Percentiles rank a stretch among this genome's conserved stretches.
phyloP scores from a whole-genome alignment of 805 yeast species.

The Candida loeiensis region DNA sequence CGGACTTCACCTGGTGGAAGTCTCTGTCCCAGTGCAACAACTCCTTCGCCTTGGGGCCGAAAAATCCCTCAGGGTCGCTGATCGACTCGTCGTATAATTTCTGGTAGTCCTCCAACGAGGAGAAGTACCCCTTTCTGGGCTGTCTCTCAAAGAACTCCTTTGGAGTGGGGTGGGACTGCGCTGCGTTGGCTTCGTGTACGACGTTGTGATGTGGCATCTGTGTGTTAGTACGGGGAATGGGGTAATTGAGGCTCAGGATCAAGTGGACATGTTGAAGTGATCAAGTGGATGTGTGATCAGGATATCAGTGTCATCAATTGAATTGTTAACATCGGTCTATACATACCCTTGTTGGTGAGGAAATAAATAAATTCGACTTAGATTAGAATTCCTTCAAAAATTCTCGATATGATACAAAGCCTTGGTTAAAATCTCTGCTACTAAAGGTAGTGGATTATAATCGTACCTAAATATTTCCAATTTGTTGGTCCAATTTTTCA shows the following conservation, averaged over 20 bases:
- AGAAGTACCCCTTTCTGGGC: slow-evolving; percentile 59
- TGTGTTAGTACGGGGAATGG: slow-evolving; percentile 1
- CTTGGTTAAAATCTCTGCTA: neutral
- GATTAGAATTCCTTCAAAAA: neutral
- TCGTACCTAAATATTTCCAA: neutral
- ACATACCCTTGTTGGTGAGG: neutral
- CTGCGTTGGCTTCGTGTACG: slow-evolving; percentile 61
- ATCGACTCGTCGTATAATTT: slow-evolving; percentile 70
- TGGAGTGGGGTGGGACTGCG: slow-evolving; percentile 50
- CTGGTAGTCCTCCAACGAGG: slow-evolving; percentile 64
- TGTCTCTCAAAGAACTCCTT: slow-evolving; percentile 52
- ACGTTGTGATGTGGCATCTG: slow-evolving; percentile 35
- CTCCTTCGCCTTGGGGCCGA: slow-evolving; percentile 71
- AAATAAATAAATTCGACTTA: neutral
- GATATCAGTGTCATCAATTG: no score
- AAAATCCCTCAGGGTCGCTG: slow-evolving; percentile 74
- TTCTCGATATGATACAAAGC: slow-evolving; percentile 2
- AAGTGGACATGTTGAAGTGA: no score
- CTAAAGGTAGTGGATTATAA: neutral
- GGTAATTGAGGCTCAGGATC: no score
- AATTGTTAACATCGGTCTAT: no score
- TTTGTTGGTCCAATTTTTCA: slow-evolving; percentile 3
- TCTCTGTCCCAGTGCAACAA: slow-evolving; percentile 77
- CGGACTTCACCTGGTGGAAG: slow-evolving; percentile 61
- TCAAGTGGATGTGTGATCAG: no score